Evolutionary conservation across 345 rosid species (phyloP), one percentile per base, ranked within the genome.

Genomic region (Citrus inodora): DNA sequence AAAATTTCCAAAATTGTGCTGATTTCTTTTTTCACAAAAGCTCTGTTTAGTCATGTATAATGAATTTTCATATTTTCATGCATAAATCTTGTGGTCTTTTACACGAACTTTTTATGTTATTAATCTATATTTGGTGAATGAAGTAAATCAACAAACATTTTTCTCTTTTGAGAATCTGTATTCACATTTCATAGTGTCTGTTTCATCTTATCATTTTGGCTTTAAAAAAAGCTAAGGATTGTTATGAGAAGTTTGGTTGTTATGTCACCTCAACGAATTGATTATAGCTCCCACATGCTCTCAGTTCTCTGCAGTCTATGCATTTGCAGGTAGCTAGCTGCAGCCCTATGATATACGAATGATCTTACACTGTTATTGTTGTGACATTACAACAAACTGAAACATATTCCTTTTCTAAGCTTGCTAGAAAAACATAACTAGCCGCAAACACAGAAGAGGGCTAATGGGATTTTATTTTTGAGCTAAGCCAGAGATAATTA

Each of bases 211-310:
- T 35, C 37, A 35, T 35, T 35, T 33, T 35, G 1, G 37, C 62
- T 33, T 65, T 59, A 64, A 77, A 37, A 37, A 79, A 75, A 27
- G 78, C 72, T 37, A 35, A 28, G 42, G 22, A 66, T 14, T 7
- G 7, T 3, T 33, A 9, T 17, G 46, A 83, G 46, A 48, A 30
- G 37, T 35, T 46, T 28, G 0, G 46, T 38, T 63, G 67, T 67
- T 66, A 70, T 68, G 61, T 56, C 78, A 61, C 76, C 63, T 35
- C 72, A 35, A 24, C 73, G 2, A 35, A 33, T 65, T 46, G 30
- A 66, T 66, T 48, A 67, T 74, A 64, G 82, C 42, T 66, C 42
- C 62, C 82, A 58, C 68, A 67, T 27, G 74, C 46, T 21, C 73
- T 27, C 67, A 24, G 24, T 25, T 4, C 63, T 32, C 32, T 30